Base-by-base conservation (phyloP, 2,329 filamentous ascomycete species). In the Xylaria sp. region DNA sequence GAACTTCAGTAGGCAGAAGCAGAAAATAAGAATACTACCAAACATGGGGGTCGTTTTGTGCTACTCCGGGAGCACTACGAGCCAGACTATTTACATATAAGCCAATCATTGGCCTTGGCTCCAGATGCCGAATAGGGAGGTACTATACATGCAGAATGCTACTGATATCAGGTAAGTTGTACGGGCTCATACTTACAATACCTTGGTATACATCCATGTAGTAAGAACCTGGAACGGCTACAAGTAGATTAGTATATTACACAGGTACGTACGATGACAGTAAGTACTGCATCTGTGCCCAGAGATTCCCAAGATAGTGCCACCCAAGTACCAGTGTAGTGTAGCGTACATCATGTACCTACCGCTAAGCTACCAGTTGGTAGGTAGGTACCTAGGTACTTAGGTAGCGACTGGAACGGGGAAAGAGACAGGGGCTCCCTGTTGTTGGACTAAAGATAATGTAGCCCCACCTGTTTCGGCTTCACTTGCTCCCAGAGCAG, bases 401-500 rank as follows among this genome's bases (percentile, higher is more conserved):
- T 39, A 56, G 30, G 53, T 56, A 56, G 17, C 30, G 19, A 7
- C 11, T 57, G 36, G 39, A 30, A 45, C 36, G 14, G 14, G 5
- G 55, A 57, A 47, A n/a, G n/a, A 56, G 17, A 47, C 17, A 19
- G 42, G 42, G n/a, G 8, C 39, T 42, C 17, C n/a, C 42, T 19
- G 8, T 14, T 8, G 42, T 14, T 8, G 42, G 17, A 47, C 42
- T 51, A n/a, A 19, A 53, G 21, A 21, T 34, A 4, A 30, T 67
- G 50, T 39, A 32, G 54, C 32, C 47, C 53, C 48, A 27, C 56
- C 30, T 55, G 53, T 54, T 61, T 68, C 66, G 66, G 66, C 58
- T 68, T 62, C 27, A 68, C 62, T 65, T 68, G 62, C 62, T 57
- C 24, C 36, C 42, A 53, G 14, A 24, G 9, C 27, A 39, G 34